Percentiles rank a stretch among this genome's conserved stretches.
phyloP scores from a whole-genome alignment of 306 rosid species.

The Cucumis hystrix region DNA sequence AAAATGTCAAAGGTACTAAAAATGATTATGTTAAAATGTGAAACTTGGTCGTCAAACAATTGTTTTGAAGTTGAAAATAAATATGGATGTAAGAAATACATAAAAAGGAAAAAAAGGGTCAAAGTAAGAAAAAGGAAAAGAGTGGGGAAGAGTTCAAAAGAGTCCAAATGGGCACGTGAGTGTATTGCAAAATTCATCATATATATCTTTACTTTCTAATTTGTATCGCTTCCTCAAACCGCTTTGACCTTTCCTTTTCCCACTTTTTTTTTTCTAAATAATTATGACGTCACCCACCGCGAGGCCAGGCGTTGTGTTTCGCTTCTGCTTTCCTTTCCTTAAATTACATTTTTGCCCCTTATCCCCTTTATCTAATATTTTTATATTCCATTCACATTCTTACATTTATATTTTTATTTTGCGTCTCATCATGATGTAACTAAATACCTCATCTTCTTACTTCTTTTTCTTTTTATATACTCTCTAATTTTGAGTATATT shows the following conservation, averaged over 20 bases:
- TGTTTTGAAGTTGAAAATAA: too few species aligned
- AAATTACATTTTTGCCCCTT: background rate
- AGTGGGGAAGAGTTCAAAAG: background rate
- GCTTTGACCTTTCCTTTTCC: background rate
- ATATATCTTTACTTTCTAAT: background rate
- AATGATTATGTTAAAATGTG: too few species aligned
- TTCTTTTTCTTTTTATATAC: too few species aligned
- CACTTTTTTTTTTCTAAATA: background rate
- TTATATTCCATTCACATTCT: too few species aligned
- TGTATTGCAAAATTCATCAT: background rate
- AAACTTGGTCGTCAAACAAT: too few species aligned
- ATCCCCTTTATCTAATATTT: background rate
- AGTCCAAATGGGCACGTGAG: background rate
- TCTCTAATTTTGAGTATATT: too few species aligned
- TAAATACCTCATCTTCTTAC: too few species aligned
- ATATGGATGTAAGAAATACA: too few species aligned
- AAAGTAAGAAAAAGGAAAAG: background rate
- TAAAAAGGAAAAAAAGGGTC: background rate
- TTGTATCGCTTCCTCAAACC: background rate
- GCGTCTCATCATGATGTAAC: too few species aligned
- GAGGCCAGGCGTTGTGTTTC: background rate
- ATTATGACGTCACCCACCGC: background rate
- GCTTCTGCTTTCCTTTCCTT: background rate
- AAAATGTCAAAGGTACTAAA: too few species aligned
- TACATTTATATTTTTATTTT: too few species aligned